Evolutionary conservation across 768 basidiomycete genomes (phyloP), one percentile per base, ranked within the genome.

Genomic region (Porphyrellus cyaneotinctus): DNA sequence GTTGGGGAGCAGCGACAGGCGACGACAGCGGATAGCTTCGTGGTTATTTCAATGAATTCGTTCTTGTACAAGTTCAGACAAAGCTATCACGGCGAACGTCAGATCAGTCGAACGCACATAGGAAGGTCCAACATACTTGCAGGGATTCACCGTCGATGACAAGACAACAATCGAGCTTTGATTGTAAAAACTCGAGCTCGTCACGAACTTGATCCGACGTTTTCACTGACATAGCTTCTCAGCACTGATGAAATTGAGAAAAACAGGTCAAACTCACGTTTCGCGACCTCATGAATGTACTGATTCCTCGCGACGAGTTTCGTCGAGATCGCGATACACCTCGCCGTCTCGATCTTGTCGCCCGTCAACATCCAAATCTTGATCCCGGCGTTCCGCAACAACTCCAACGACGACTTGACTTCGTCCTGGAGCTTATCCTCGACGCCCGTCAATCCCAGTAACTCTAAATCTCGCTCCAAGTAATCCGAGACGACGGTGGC

Each of bases 301-400:
- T 99, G 97, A 62, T 93, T 93, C 61, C 97, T 79, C 22, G 91
- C 87, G 9, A 98, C 97, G 46, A 98, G 75, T 67, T 98, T 98
- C 8, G 91, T 97, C 33, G 94, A 97, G 57, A 98, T 93, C 6
- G 95, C 95, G 64, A 99, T 99, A 70, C 94, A 95, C 33, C 95
- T 87, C 6, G 97, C 97, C 4, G 97, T 99, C 75, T 99, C 97
- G 45, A 98, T 92, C 75, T 98, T 99, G 71, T 99, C 97, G 2
- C 97, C 95, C 0, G 97, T 99, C 62, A 98, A 76, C 97, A 98
- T 98, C 97, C 97, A 99, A 53, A 99, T 98, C 78, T 91, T 97
- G 71, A 99, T 85, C 5, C 95, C 95, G 0, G 95, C 97, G 67
- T 98, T 98, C 59, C 95, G 75, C 57, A 99, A 69, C 47, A 98